Conservation (phyloP, 176 grass and related monocot genomes). For the Triticum timopheevii region DNA sequence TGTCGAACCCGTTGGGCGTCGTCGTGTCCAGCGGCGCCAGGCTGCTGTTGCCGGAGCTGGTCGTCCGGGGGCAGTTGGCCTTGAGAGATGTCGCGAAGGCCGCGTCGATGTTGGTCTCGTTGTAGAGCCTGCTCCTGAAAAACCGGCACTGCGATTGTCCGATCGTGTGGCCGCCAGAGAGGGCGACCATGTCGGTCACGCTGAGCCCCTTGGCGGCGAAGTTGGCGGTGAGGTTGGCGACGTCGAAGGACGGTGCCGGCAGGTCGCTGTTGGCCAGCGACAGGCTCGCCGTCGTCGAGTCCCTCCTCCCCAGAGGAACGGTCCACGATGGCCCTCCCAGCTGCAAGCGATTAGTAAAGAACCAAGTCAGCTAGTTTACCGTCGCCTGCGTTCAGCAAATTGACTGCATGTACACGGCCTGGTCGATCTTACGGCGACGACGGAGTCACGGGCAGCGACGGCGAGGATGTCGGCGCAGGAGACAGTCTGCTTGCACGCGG, state of each 20-base stretch:
- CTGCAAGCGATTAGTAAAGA: neutral
- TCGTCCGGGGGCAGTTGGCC: constrained; percentile 35
- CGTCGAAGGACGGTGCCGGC: constrained; percentile 14
- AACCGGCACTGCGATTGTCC: constrained; percentile 44
- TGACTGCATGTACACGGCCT: no score
- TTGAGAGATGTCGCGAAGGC: constrained; percentile 21
- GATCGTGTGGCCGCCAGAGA: neutral
- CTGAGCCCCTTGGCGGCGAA: constrained; percentile 29
- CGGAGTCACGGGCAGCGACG: constrained; percentile 38
- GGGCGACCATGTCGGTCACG: neutral
- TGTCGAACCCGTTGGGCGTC: constrained; percentile 39
- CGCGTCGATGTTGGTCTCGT: constrained; percentile 28
- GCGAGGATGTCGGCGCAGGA: constrained; percentile 82
- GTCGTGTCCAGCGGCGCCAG: constrained; percentile 46
- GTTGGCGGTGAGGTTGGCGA: constrained; percentile 20
- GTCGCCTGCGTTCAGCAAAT: neutral
- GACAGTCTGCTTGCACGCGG: neutral
- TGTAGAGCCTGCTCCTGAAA: constrained; percentile 49
- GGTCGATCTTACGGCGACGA: neutral
- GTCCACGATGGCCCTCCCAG: constrained; percentile 38
- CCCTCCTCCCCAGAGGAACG: constrained; percentile 38
- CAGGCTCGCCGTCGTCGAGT: constrained; percentile 38
- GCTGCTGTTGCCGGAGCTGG: constrained; percentile 33
- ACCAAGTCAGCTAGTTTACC: no score
- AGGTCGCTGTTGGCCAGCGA: constrained; percentile 32